Evolutionary conservation across 2,329 filamentous ascomycete genomes (phyloP), one percentile per base, ranked within the genome.

Genomic region (Stagonosporopsis cucurbitacearum): DNA sequence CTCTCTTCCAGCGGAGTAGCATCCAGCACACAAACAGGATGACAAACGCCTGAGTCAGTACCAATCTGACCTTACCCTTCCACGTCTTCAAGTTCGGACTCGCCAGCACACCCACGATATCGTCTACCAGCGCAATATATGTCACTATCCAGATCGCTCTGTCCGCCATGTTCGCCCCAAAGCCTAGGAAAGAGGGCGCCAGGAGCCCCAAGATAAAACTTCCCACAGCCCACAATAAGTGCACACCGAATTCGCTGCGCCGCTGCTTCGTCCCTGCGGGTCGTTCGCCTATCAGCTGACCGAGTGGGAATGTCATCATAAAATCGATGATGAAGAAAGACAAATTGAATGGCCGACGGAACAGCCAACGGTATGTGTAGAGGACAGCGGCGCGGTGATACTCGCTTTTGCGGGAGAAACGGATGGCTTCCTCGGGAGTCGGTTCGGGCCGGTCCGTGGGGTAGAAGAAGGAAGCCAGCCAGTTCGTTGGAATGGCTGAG

Each of bases 121-220:
- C 65, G 25, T 66, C 63, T 23, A 68, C 60, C 20, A 68, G 15
- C 41, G 63, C 63, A 17, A 66, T 23, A 39, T 62, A 67, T 7
- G 59, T 49, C 23, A 57, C 53, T 15, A 54, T 35, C 52, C 42
- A 60, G 15, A 67, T 33, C 2, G 28, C 45, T 13, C 59, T 50
- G 40, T 67, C 57, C 6, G 33, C 45, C 6, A 42, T 15, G 3
- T 6, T 40, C 17, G 60, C 37, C 22, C 50, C 37, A n/a, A 28
- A 40, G n/a, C 37, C 26, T n/a, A 57, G 36, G n/a, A 43, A 33
- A 7, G 54, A 54, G 9, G 59, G 56, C 7, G 59, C 43, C 4
- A 53, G 19, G 3, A 32, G 17, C 19, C 41, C 40, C 11, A 65
- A 6, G 15, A 56, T 5, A 12, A 9, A 20, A 15, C 54, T 63